phyloP scores from a whole-genome alignment of 2,329 filamentous ascomycete species.

The Tolypocladium amazonense region DNA sequence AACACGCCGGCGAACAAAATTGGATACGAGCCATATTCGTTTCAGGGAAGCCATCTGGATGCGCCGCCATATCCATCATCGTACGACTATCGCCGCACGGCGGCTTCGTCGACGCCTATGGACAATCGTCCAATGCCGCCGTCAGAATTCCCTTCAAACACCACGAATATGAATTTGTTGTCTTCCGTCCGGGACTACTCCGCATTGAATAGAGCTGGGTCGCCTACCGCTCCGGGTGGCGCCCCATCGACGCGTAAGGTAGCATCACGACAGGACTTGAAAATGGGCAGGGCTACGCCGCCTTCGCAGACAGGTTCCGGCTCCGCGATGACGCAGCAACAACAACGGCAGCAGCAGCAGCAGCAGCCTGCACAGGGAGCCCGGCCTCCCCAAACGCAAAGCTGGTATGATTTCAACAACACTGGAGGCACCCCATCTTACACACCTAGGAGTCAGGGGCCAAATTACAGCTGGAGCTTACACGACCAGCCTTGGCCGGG shows the following conservation, averaged over 20 bases:
- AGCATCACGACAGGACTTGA: not conserved
- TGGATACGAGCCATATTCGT: constrained; percentile 22
- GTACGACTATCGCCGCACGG: constrained; percentile 17
- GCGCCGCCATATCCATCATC: constrained; percentile 9
- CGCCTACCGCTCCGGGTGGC: not conserved
- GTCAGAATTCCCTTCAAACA: not conserved
- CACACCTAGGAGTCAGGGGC: constrained; percentile 9
- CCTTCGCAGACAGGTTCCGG: not conserved
- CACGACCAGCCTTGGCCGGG: constrained; percentile 10
- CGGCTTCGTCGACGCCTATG: constrained; percentile 9
- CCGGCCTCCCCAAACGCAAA: constrained; percentile 1
- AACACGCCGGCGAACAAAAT: constrained; percentile 8
- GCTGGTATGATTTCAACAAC: constrained; percentile 4
- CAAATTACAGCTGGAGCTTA: constrained; percentile 14
- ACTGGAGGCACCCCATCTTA: constrained; percentile 9
- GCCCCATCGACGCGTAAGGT: not conserved
- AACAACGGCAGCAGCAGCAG: not conserved
- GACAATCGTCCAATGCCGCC: not conserved
- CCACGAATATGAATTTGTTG: not conserved
- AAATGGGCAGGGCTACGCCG: not conserved
- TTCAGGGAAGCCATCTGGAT: constrained; percentile 9
- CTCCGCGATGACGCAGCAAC: not conserved
- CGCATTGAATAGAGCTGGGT: not conserved
- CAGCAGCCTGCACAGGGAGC: not conserved
- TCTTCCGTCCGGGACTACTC: not conserved